Percentiles rank a stretch among this genome's conserved stretches.
phyloP scores from a whole-genome alignment of 164 flowering plant genomes.

The Vitis cinerea region DNA sequence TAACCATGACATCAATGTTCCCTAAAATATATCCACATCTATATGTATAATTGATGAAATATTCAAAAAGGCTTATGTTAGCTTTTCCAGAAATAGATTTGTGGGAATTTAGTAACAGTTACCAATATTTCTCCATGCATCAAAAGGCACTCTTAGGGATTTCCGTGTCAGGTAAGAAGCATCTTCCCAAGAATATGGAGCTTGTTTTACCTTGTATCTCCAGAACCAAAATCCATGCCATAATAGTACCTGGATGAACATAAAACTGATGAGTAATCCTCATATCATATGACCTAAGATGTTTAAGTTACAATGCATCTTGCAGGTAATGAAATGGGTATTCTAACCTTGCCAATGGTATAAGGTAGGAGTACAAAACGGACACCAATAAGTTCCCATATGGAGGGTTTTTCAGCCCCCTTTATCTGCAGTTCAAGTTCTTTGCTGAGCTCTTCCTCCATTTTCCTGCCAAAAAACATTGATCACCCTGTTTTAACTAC shows the following conservation, averaged over 20 bases:
- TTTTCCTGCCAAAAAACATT: slow-evolving; percentile 43
- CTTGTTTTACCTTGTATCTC: slow-evolving; percentile 70
- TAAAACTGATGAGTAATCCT: slow-evolving; percentile 17
- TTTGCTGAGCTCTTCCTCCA: slow-evolving; percentile 77
- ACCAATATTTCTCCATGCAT: slow-evolving; percentile 79
- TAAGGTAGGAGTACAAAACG: slow-evolving; percentile 80
- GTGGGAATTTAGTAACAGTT: slow-evolving; percentile 6
- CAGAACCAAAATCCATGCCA: slow-evolving; percentile 84
- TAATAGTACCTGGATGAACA: slow-evolving; percentile 54
- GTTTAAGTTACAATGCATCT: not conserved
- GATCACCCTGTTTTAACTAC: not conserved
- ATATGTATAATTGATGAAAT: no score
- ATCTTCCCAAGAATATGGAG: slow-evolving; percentile 94
- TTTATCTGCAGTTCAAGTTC: slow-evolving; percentile 90
- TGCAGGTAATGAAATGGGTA: not conserved
- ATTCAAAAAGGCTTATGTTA: not conserved
- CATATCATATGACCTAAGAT: not conserved
- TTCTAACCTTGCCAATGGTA: slow-evolving; percentile 75
- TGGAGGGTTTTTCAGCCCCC: slow-evolving; percentile 85
- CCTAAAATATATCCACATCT: no score
- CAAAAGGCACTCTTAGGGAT: slow-evolving; percentile 57
- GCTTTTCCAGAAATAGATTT: not conserved
- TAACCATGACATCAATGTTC: no score
- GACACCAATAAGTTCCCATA: slow-evolving; percentile 78
- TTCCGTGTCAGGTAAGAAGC: slow-evolving; percentile 76